Evolutionary conservation across 2,329 filamentous ascomycete genomes (phyloP), one percentile per base, ranked within the genome.

Genomic region (Aspergillus sp.): DNA sequence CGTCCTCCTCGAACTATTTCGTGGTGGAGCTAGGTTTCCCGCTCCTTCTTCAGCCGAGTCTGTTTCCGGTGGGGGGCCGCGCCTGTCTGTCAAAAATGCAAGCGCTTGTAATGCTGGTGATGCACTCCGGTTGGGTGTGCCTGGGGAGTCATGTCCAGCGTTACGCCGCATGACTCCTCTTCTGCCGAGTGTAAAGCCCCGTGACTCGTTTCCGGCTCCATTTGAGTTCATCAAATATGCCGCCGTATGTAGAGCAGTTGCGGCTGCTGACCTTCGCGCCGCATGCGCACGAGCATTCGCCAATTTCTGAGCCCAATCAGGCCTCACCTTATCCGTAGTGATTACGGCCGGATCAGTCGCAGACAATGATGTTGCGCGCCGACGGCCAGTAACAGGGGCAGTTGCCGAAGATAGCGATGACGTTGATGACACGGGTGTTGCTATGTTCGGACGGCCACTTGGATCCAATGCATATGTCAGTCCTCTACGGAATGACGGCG

Each of bases 251-350:
- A 98, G 78, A 15, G 95, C 93, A 0, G 95, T 98, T 0, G 95
- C 95, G 0, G 95, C 95, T 1, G 95, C 95, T 22, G 95, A 91
- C 62, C 95, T 83, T 58, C 95, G 84, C 5, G 95, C 86, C 61
- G 92, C 89, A 71, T 97, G 91, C 5, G 91, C 88, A 53, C 92
- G 86, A 55, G 93, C 93, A 65, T 90, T 85, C 12, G 90, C 86
- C 51, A 99, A 80, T 72, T 98, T 99, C 57, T 89, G 88, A 0
- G 91, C 86, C 95, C 95, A 99, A 67, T 99, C 95, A 0, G 95
- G 95, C 15, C 95, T 89, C 52, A 99, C 88, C 55, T 86, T 88
- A 71, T 99, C 95, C 0, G 93, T 98, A 0, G 93, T 96, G 60
- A 99, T 89, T 50, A 99, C 95, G 54, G 87, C 86, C 2, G 91